These are phyloP conservation scores for Umbelopsis sp. DNA, from an alignment of 192 early-diverging fungal genomes.

Conservation along the genomic window DNA sequence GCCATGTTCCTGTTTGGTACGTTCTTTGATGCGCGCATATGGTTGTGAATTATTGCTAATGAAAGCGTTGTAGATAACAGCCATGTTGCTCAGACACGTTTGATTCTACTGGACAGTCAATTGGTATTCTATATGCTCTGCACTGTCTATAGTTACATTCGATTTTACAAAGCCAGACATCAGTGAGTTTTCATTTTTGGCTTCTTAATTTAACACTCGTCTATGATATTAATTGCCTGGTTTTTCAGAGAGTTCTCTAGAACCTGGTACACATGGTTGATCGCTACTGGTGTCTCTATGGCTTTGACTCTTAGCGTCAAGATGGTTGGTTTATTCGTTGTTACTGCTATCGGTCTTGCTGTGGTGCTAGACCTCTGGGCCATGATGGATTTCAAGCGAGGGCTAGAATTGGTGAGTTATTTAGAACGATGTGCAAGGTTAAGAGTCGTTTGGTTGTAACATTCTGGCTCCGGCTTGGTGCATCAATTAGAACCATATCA, in stretches of 20 bases:
- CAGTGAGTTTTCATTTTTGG: constrained; percentile 22
- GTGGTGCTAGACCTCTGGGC: constrained; percentile 89
- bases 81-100: constrained; percentile 84
- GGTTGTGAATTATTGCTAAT: background rate
- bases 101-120: constrained; percentile 95
- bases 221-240: constrained; percentile 9
- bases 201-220: background rate
- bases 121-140: constrained; percentile 89
- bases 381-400: constrained; percentile 84
- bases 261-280: constrained; percentile 89
- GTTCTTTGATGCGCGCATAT: background rate
- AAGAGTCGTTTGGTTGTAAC: background rate
- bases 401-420: constrained; percentile 57
- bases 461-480: background rate
- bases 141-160: constrained; percentile 85
- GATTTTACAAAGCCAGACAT: constrained; percentile 72
- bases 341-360: constrained; percentile 82
- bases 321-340: constrained; percentile 92
- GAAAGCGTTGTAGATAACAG: constrained; percentile 76
- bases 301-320: constrained; percentile 86
- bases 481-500: constrained; percentile 56
- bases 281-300: constrained; percentile 78
- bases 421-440: background rate
- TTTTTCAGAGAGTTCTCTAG: constrained; percentile 67
- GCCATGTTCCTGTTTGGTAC: constrained; percentile 84